Conservation (phyloP, 179 eudicot species). For the Dionaea muscipula region DNA sequence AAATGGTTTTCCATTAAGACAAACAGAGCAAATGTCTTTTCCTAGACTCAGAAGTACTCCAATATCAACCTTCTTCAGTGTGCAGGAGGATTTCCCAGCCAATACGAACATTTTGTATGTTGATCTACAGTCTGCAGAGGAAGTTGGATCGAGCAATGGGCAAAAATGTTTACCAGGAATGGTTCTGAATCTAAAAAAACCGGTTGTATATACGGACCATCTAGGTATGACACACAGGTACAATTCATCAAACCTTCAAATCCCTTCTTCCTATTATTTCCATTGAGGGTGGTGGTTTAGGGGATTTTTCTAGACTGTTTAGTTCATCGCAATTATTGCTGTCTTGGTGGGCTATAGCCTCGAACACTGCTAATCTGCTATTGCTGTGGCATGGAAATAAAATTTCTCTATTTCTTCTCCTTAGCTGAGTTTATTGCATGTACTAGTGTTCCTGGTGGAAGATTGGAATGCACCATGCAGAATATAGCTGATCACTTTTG, state of each 20-base stretch:
- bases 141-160: conserved; percentile 55
- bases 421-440: conserved; percentile 11
- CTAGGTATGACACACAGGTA: conserved; percentile 77
- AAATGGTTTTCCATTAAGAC: no score
- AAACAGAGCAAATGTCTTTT: neutral
- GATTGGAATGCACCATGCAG: conserved; percentile 99
- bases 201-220: conserved; percentile 60
- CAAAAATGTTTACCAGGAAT: conserved; percentile 81
- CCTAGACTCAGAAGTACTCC: conserved; percentile 8
- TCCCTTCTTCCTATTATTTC: conserved; percentile 1
- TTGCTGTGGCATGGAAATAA: no score
- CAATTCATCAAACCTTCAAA: neutral
- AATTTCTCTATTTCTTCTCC: no score
- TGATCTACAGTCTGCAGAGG: conserved; percentile 79
- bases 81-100: conserved; percentile 85
- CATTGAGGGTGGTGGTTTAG: neutral
- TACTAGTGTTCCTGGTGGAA: conserved; percentile 78
- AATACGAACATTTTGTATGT: conserved; percentile 92
- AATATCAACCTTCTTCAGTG: conserved; percentile 30
- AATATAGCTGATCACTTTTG: conserved; percentile 80
- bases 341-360: neutral
- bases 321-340: neutral
- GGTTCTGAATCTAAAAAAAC: conserved; percentile 79
- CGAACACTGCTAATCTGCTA: neutral
- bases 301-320: neutral